Evolutionary conservation across 306 rosid genomes (phyloP).

Genomic region (Dalbergia oliveri): DNA sequence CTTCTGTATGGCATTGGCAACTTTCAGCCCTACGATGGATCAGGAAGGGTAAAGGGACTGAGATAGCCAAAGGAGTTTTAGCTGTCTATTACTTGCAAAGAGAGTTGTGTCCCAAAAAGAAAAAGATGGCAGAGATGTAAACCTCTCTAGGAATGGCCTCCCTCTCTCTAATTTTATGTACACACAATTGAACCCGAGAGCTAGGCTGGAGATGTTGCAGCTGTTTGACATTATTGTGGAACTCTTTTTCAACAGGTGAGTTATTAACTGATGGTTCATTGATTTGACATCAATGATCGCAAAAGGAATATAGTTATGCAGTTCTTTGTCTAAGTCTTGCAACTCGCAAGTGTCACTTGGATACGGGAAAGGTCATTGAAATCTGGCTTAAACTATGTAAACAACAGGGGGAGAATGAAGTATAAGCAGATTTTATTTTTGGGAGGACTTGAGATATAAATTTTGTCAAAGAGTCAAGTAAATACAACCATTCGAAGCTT

Average conservation of each 20-base stretch:
- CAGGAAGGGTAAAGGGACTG: constrained; percentile 39
- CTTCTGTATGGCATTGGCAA: constrained; percentile 40
- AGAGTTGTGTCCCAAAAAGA: constrained; percentile 2
- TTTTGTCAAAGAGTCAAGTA: neutral
- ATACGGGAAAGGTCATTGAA: neutral
- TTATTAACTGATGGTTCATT: constrained; percentile 28
- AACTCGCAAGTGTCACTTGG: neutral
- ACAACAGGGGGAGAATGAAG: neutral
- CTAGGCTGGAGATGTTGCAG: constrained; percentile 33
- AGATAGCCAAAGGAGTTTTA: constrained; percentile 49
- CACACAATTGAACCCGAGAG: constrained; percentile 22
- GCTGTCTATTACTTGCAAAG: constrained; percentile 32
- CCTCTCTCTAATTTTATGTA: neutral
- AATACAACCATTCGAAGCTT: neutral
- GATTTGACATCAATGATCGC: constrained; percentile 36
- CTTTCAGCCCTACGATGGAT: constrained; percentile 28
- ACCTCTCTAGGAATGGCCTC: constrained; percentile 17
- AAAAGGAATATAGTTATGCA: constrained; percentile 3
- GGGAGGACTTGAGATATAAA: no score
- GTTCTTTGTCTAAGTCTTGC: neutral
- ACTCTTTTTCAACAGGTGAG: constrained; percentile 11
- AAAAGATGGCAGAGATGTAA: constrained; percentile 17
- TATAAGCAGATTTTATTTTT: neutral
- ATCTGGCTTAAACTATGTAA: neutral
- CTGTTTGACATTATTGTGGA: constrained; percentile 27